Base-by-base conservation (phyloP, 1,284 basidiomycete species). In the Coniferiporia sulphurascens region DNA sequence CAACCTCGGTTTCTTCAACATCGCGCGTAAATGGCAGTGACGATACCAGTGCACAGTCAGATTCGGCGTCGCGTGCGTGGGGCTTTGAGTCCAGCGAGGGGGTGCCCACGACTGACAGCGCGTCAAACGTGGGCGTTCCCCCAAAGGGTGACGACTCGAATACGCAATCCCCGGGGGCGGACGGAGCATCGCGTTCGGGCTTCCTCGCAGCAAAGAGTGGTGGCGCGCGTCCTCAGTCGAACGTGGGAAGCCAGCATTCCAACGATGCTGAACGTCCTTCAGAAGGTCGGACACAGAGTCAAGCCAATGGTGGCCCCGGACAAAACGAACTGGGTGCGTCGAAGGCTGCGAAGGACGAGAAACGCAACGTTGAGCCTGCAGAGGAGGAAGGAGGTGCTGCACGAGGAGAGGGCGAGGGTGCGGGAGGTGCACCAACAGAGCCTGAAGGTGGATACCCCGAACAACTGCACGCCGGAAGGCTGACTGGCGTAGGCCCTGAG, bases 381-480 rank as follows among this genome's bases (percentile, higher is more conserved):
- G 60, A 62, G 34, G 56, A 62, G 13, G 60, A 62, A 21, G 46
- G 59, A 10, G 59, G 59, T 7, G 55, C 55, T 2, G 59, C 55
- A 35, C 48, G 49, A 1, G 48, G 48, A 3, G n/a, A 21, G 17
- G 51, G 55, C 6, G 35, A 19, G 4, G 48, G 21, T 15, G 17
- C 2, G 1, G 15, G 34, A 19, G 45, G 35, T 19, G 19, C 52
- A 6, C 13, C 38, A 22, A 7, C 53, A 8, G 60, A 52, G 17
- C 48, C 52, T 21, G 60, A 62, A 19, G 55, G 61, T 34, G 61
- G 61, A 10, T 67, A 67, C 21, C 68, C 69, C 6, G 64, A 66
- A 35, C 69, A 69, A 55, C 48, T 61, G 45, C 69, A 70, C 56
- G 68, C 68, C 0, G 69, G 69, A 4, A 59, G 65, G 41, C 65